Evolutionary conservation across 805 yeast species (phyloP).

Genomic region (Kregervanrija pseudodelftensis): DNA sequence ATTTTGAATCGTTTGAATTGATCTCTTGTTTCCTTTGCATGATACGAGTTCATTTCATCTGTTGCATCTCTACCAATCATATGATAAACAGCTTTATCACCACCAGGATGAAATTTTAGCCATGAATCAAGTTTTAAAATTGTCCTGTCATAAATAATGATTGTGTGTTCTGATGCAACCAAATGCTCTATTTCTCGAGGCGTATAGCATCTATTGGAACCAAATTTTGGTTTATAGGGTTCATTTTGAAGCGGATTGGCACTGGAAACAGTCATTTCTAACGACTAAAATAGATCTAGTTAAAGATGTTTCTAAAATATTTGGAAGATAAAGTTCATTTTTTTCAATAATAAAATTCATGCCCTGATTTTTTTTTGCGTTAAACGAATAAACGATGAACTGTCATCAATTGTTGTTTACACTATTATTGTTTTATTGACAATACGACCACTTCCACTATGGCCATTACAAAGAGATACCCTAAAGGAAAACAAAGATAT

Average conservation of each 20-base stretch:
- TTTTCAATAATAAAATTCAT: background rate
- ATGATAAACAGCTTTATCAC: slow-evolving; percentile 76
- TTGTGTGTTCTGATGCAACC: slow-evolving; percentile 60
- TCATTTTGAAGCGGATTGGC: background rate
- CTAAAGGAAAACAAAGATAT: slow-evolving; percentile 20
- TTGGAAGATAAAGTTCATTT: no score
- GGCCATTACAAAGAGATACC: slow-evolving; percentile 11
- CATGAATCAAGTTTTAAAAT: slow-evolving; percentile 66
- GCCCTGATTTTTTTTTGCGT: background rate
- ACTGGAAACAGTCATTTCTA: no score
- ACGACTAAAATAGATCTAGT: no score
- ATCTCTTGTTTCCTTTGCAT: slow-evolving; percentile 47
- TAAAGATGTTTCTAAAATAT: no score
- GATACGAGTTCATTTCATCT: slow-evolving; percentile 85
- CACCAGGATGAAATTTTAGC: slow-evolving; percentile 81
- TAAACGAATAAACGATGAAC: background rate
- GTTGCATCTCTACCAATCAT: slow-evolving; percentile 87
- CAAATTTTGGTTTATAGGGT: background rate
- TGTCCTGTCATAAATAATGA: slow-evolving; percentile 55
- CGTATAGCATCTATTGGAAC: slow-evolving; percentile 21
- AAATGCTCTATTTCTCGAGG: slow-evolving; percentile 45
- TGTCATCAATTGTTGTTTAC: background rate
- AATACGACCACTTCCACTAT: slow-evolving; percentile 2
- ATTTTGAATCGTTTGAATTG: slow-evolving; percentile 52
- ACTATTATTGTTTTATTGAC: background rate